A percentile compares a stretch with the other conserved stretches of the same genome.
Conservation (phyloP, 208 protist genomes). For the Crithidia sp. region DNA sequence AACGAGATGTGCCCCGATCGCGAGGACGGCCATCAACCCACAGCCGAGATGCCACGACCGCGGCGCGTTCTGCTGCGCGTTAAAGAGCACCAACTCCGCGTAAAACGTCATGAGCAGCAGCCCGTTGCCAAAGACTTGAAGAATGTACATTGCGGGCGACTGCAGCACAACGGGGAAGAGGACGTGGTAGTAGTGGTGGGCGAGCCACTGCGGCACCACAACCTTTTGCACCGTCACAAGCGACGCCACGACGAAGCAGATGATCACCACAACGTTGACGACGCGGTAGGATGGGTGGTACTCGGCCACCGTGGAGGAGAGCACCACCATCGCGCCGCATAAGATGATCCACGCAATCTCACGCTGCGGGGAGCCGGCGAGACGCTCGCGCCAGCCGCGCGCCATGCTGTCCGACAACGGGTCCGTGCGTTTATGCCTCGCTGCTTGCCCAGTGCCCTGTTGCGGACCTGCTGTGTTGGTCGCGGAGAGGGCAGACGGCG, state of each 20-base stretch:
- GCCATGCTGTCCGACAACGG: not conserved
- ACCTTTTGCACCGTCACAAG: slow-evolving; percentile 31
- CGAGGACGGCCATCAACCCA: slow-evolving; percentile 55
- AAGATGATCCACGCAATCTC: slow-evolving; percentile 43
- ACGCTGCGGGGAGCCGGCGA: slow-evolving; percentile 10
- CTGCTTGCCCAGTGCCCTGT: too few relatives aligned
- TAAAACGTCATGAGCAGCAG: slow-evolving; percentile 38
- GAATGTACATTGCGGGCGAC: slow-evolving; percentile 32
- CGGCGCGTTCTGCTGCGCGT: slow-evolving; percentile 26
- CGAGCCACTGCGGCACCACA: slow-evolving; percentile 21
- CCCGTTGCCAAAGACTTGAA: slow-evolving; percentile 59
- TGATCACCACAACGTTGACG: slow-evolving; percentile 35
- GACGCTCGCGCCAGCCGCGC: slow-evolving; percentile 31
- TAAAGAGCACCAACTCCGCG: slow-evolving; percentile 45
- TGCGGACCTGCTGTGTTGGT: not conserved
- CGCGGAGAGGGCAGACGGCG: not conserved
- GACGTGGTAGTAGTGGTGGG: slow-evolving; percentile 39
- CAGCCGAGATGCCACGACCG: slow-evolving; percentile 61
- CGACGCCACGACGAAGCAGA: slow-evolving; percentile 30
- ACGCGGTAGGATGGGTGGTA: slow-evolving; percentile 38
- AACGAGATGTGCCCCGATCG: slow-evolving; percentile 48
- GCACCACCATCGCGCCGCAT: slow-evolving; percentile 40
- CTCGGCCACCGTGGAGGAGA: slow-evolving; percentile 48
- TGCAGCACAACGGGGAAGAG: slow-evolving; percentile 44
- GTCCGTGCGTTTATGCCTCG: not conserved